Conservation (phyloP, 768 basidiomycete genomes). For the Clitopilus hobsonii region DNA sequence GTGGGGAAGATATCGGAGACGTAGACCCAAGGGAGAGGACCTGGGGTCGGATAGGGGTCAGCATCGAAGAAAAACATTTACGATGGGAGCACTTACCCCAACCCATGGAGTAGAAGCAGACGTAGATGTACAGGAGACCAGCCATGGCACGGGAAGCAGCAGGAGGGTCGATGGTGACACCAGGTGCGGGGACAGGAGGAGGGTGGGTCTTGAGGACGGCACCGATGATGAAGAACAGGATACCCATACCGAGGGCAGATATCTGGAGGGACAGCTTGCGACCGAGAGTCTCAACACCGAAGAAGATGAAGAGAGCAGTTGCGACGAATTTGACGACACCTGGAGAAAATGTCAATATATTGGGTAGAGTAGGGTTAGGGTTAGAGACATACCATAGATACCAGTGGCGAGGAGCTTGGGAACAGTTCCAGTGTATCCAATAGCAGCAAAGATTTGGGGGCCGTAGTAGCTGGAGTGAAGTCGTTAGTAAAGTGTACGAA, state of each 20-base stretch:
- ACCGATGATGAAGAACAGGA: conserved; percentile 78
- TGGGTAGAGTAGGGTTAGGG: not conserved
- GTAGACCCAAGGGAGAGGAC: conserved; percentile 51
- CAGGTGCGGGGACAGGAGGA: conserved; percentile 27
- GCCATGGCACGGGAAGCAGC: conserved; percentile 78
- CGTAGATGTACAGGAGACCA: conserved; percentile 81
- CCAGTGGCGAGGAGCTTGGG: conserved; percentile 70
- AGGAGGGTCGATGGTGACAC: conserved; percentile 30
- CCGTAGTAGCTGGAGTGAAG: conserved; percentile 51
- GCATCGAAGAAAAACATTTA: conserved; percentile 13
- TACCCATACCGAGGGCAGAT: conserved; percentile 76
- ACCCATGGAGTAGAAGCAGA: conserved; percentile 85
- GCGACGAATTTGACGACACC: conserved; percentile 59
- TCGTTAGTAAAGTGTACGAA: not conserved
- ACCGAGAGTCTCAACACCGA: conserved; percentile 63
- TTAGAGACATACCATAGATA: conserved; percentile 39
- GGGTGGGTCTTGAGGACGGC: conserved; percentile 80
- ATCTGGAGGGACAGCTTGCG: conserved; percentile 70
- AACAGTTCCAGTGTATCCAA: conserved; percentile 57
- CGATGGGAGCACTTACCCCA: conserved; percentile 46
- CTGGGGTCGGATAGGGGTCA: conserved; percentile 12
- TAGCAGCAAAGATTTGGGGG: conserved; percentile 68
- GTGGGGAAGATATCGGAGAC: conserved; percentile 87
- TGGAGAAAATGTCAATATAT: not conserved
- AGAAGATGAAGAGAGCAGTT: conserved; percentile 61